Conservation (phyloP, 768 basidiomycete species). For the Trichaptum fuscoviolaceum region DNA sequence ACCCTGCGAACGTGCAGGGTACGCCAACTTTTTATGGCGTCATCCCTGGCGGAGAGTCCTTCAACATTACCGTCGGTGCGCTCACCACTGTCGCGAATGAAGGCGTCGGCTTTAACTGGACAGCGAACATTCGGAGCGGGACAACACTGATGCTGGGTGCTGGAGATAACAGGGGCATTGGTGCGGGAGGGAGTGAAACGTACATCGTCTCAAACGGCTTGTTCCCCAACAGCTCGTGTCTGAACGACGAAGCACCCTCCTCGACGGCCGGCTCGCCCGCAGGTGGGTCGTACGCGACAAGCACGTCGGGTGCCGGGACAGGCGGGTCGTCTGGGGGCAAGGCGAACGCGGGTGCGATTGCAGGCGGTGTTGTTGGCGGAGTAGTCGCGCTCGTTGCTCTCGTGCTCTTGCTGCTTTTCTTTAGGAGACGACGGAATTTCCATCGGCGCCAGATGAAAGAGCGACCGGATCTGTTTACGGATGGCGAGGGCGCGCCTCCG, state of each 20-base stretch:
- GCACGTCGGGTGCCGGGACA: constrained; percentile 32
- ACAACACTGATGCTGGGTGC: constrained; percentile 62
- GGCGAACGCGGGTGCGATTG: constrained; percentile 44
- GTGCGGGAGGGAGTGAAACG: constrained; percentile 59
- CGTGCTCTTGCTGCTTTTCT: constrained; percentile 41
- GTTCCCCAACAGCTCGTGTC: constrained; percentile 46
- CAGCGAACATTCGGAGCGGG: constrained; percentile 55
- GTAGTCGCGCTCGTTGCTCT: constrained; percentile 43
- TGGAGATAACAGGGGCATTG: constrained; percentile 62
- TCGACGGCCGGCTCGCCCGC: constrained; percentile 75
- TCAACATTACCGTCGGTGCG: constrained; percentile 48
- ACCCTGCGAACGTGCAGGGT: constrained; percentile 43
- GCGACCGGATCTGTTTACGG: constrained; percentile 60
- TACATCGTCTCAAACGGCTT: constrained; percentile 51
- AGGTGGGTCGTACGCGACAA: constrained; percentile 66
- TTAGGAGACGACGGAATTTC: constrained; percentile 39
- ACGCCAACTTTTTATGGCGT: constrained; percentile 60
- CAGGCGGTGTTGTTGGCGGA: constrained; percentile 56
- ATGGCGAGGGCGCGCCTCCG: constrained; percentile 34
- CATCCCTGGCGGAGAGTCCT: constrained; percentile 78
- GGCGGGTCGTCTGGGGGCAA: constrained; percentile 7
- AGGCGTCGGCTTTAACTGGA: constrained; percentile 70
- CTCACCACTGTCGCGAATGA: constrained; percentile 36
- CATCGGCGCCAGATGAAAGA: constrained; percentile 38
- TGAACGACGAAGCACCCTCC: constrained; percentile 58